These are phyloP conservation scores for Arachnopeziza araneosa DNA, from an alignment of 2,329 filamentous ascomycete genomes.

Conservation along the genomic window DNA sequence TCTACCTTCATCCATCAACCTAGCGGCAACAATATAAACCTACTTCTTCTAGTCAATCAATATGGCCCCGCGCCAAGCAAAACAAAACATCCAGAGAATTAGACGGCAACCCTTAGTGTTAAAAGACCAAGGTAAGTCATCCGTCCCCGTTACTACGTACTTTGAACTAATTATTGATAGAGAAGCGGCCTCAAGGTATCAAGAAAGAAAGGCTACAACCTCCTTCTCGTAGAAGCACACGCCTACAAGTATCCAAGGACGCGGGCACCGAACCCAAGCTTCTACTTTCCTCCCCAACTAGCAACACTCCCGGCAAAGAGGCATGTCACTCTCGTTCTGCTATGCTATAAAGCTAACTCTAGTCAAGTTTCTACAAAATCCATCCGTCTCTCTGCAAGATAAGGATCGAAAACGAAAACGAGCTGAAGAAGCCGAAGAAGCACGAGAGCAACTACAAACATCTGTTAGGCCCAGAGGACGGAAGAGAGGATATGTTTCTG, in stretches of 20 bases:
- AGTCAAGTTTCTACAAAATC: slow-evolving; percentile 16
- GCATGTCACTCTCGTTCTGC: slow-evolving; percentile 12
- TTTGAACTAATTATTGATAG: slow-evolving; percentile 22
- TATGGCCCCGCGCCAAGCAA: slow-evolving; percentile 21
- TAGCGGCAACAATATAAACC: slow-evolving; percentile 16
- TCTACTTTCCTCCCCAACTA: slow-evolving; percentile 16
- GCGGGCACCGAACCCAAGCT: slow-evolving; percentile 15
- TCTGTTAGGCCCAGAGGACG: not conserved
- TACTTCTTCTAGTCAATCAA: slow-evolving; percentile 15
- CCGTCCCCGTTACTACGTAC: slow-evolving; percentile 10
- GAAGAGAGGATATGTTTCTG: not conserved
- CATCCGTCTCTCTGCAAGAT: too few species aligned
- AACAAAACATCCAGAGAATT: slow-evolving; percentile 20
- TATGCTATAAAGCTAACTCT: slow-evolving; percentile 5
- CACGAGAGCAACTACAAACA: too few species aligned
- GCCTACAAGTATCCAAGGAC: slow-evolving; percentile 15
- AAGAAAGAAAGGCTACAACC: slow-evolving; percentile 18
- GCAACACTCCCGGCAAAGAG: slow-evolving; percentile 16
- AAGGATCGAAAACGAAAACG: slow-evolving; percentile 21
- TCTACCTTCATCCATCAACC: slow-evolving; percentile 6
- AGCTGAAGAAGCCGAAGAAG: slow-evolving; percentile 10
- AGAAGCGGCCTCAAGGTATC: slow-evolving; percentile 18
- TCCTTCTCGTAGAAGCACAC: slow-evolving; percentile 16
- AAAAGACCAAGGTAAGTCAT: slow-evolving; percentile 20
- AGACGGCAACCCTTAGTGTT: slow-evolving; percentile 16